Evolutionary conservation across 164 flowering plant species (phyloP).

Genomic region (Houttuynia cordata): DNA sequence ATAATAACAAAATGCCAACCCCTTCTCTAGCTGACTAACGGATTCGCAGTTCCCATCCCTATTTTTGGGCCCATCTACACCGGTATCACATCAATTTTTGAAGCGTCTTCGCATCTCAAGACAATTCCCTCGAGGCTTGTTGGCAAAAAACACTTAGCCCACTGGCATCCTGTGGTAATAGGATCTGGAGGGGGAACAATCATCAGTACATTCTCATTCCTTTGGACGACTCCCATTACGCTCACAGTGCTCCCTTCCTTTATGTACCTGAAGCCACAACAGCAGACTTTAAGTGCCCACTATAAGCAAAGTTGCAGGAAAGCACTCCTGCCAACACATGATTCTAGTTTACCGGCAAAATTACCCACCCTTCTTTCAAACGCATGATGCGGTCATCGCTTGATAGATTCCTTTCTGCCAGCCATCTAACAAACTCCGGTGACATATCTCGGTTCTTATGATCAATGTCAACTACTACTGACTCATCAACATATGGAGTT

Average conservation of each 20-base stretch:
- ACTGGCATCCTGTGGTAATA: constrained; percentile 71
- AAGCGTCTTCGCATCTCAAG: constrained; percentile 74
- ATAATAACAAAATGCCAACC: not conserved
- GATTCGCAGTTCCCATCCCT: constrained; percentile 3
- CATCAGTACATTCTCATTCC: constrained; percentile 81
- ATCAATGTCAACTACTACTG: constrained; percentile 63
- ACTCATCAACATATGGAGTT: constrained; percentile 86
- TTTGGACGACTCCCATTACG: constrained; percentile 87
- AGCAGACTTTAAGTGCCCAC: not conserved
- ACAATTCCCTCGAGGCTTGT: constrained; percentile 83
- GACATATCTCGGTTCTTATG: constrained; percentile 63
- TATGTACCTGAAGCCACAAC: constrained; percentile 38
- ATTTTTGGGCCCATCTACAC: constrained; percentile 25
- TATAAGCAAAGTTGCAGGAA: too few species aligned
- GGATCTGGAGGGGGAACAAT: constrained; percentile 82
- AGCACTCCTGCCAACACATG: not conserved
- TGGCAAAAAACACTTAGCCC: constrained; percentile 68
- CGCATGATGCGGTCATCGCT: constrained; percentile 91
- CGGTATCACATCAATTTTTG: constrained; percentile 63
- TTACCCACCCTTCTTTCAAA: constrained; percentile 76
- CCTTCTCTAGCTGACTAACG: not conserved
- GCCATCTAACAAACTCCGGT: constrained; percentile 74
- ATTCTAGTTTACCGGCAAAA: not conserved
- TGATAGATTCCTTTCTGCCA: constrained; percentile 74
- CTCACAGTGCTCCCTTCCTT: constrained; percentile 93